Base-by-base conservation (phyloP, 1,139 yeast species). In the Trichomonascaceae sp. region DNA sequence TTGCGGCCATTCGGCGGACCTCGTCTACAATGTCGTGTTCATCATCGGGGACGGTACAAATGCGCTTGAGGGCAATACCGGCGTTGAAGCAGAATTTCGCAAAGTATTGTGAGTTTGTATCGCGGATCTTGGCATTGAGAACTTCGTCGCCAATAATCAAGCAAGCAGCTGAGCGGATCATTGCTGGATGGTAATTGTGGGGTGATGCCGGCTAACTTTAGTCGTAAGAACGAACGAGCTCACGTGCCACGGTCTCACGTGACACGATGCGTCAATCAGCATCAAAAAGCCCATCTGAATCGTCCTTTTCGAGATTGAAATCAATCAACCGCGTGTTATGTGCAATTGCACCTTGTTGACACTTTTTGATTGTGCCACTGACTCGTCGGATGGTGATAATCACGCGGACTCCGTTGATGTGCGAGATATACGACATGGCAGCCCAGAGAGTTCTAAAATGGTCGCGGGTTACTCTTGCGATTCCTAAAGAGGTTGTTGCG, bases 331-430 rank as follows among this genome's bases (percentile, higher is more conserved):
- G 17, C 17, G 17, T 32, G 32, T 56, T 48, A 15, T 50, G 39
- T 11, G 43, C 69, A 54, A 45, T 62, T 46, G 41, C 77, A 40
- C 64, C 71, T 44, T 74, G 69, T 51, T 85, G 93, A 48, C 93
- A 70, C 51, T 84, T 84, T 51, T 76, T 78, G 30, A 89, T 85
- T 0, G 97, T 85, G 0, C 96, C 97, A 47, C 93, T 76, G 0
- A 82, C 75, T 41, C 80, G 77, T 2, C 70, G 59, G 27, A 82
- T 76, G 36, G 75, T 64, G 5, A 85, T 54, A 4, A 78, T 67
- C 6, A 76, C 73, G 11, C 30, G 33, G 3, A 62, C 60, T n/a
- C 68, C 71, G 20, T 66, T 74, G 2, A 84, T 47, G 18, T 60
- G 57, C 30, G 62, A 65, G n/a, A 84, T 69, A 39, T 79, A 60